A percentile compares a stretch with the other conserved stretches of the same genome.
Evolutionary conservation across 495 filamentous ascomycete genomes (phyloP).

Genomic region (Penicillium turbatum): DNA sequence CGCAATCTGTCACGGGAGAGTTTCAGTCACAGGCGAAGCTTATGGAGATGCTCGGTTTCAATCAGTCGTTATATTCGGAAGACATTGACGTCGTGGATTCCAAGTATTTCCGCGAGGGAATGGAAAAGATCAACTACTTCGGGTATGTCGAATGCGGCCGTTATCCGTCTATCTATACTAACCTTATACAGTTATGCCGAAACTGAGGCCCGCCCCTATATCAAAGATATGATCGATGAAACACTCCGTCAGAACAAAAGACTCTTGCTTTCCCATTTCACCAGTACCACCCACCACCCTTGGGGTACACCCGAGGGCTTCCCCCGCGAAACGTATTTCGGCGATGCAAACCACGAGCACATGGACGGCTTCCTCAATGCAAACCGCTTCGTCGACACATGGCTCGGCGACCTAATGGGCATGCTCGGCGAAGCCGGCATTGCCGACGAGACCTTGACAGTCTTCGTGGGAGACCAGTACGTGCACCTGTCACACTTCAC

Average conservation of each 20-base stretch:
- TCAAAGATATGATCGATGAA: conserved; percentile 39
- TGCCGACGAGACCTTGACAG: conserved; percentile 45
- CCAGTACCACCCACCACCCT: conserved; percentile 45
- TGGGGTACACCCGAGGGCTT: conserved; percentile 37
- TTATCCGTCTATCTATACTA: conserved; percentile 21
- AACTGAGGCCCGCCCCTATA: conserved; percentile 38
- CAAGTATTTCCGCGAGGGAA: conserved; percentile 28
- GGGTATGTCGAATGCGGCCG: conserved; percentile 30
- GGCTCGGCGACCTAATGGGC: conserved; percentile 41
- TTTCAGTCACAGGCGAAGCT: conserved; percentile 40
- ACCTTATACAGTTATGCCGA: conserved; percentile 31
- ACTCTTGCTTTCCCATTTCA: conserved; percentile 45
- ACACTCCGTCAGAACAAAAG: conserved; percentile 38
- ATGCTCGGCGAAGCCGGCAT: conserved; percentile 45
- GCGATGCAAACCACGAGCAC: conserved; percentile 19
- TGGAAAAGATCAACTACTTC: conserved; percentile 45
- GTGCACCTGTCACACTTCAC: conserved; percentile 23
- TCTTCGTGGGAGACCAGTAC: conserved; percentile 44
- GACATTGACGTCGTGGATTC: conserved; percentile 24
- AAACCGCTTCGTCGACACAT: conserved; percentile 42
- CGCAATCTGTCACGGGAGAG: conserved; percentile 43
- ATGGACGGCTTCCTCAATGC: conserved; percentile 44
- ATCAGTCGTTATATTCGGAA: conserved; percentile 31
- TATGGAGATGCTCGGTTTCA: conserved; percentile 38
- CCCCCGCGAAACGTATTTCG: conserved; percentile 31